Evolutionary conservation across 805 yeast genomes (phyloP).

Genomic region (Metschnikowia lachancei): DNA sequence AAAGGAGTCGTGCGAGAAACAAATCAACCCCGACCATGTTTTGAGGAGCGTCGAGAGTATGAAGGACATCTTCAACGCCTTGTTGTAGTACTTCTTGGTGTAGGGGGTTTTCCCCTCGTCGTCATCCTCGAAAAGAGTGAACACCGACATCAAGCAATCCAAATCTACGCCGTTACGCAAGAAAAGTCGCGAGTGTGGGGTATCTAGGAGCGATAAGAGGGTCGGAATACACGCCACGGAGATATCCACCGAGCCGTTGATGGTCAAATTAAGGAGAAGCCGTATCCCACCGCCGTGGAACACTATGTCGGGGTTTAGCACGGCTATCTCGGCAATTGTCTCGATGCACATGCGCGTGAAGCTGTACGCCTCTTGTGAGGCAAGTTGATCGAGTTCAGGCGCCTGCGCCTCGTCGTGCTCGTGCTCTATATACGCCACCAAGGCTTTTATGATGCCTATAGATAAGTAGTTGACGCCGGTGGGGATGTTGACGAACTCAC

Average conservation of each 20-base stretch:
- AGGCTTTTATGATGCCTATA: constrained; percentile 62
- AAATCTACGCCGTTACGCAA: constrained; percentile 63
- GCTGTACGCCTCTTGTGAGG: constrained; percentile 5
- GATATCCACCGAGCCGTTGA: constrained; percentile 22
- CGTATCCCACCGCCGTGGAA: constrained; percentile 55
- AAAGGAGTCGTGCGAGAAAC: constrained; percentile 57
- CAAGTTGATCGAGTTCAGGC: constrained; percentile 1
- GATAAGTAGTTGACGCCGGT: constrained; percentile 53
- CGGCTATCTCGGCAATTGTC: constrained; percentile 37
- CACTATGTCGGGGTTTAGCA: constrained; percentile 42
- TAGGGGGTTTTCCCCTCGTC: constrained; percentile 12
- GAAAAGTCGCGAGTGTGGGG: constrained; percentile 50
- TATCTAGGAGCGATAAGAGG: constrained; percentile 55
- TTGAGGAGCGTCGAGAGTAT: constrained; percentile 62
- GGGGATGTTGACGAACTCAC: constrained; percentile 55
- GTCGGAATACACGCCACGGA: constrained; percentile 37
- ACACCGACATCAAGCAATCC: constrained; percentile 61
- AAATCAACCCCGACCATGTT: constrained; percentile 72
- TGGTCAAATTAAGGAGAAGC: constrained; percentile 41
- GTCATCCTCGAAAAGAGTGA: constrained; percentile 54
- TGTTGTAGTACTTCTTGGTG: constrained; percentile 22
- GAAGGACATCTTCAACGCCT: constrained; percentile 57
- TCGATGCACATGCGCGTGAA: constrained; percentile 38
- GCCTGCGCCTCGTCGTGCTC: constrained; percentile 11
- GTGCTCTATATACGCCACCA: constrained; percentile 61